These are phyloP conservation scores for Ephemerocybe angulata DNA, from an alignment of 768 basidiomycete species.

Conservation along the genomic window DNA sequence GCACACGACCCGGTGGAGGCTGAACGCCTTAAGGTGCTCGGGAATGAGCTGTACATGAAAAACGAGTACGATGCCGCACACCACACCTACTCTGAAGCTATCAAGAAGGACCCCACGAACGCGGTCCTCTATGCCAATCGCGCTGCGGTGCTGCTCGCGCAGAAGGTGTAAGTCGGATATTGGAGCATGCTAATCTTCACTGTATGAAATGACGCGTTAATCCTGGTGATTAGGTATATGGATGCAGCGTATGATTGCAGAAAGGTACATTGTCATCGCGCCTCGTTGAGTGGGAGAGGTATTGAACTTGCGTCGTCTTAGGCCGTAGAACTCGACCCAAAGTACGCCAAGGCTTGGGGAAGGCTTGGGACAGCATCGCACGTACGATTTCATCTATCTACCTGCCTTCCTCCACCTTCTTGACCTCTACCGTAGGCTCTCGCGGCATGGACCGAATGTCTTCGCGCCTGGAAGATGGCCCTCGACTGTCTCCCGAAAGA, in stretches of 20 bases:
- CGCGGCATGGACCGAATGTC: neutral
- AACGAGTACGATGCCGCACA: conserved; percentile 34
- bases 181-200: too few species aligned
- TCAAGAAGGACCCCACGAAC: conserved; percentile 35
- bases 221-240: neutral
- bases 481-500: neutral
- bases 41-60: conserved; percentile 35
- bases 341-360: conserved; percentile 3
- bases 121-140: conserved; percentile 44
- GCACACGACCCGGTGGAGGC: conserved; percentile 8
- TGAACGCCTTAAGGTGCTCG: conserved; percentile 36
- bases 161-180: conserved; percentile 29
- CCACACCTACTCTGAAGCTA: conserved; percentile 40
- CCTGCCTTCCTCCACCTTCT: too few species aligned
- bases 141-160: conserved; percentile 34
- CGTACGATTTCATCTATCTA: neutral
- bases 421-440: too few species aligned
- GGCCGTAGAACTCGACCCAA: conserved; percentile 1
- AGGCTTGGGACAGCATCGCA: neutral
- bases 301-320: neutral
- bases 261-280: neutral
- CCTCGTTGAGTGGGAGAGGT: neutral
- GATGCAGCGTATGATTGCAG: conserved; percentile 1
- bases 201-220: neutral
- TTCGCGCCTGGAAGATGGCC: neutral